Conservation (phyloP, 2,329 filamentous ascomycete genomes). For the Aspergillus glaucus region DNA sequence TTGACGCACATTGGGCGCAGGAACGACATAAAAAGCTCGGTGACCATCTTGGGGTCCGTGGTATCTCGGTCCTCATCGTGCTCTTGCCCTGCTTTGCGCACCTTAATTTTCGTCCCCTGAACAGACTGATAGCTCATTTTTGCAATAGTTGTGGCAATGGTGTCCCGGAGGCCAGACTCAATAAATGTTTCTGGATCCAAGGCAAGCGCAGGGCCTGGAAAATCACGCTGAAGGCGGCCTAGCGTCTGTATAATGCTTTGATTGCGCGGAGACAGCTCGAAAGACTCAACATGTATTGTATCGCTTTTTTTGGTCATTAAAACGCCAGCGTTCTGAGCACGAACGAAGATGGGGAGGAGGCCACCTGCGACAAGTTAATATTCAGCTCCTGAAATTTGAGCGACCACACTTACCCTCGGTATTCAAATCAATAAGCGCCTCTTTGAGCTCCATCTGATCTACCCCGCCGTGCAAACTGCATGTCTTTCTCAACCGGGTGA, state of each 20-base stretch:
- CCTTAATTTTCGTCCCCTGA: constrained; percentile 28
- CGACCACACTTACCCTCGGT: constrained; percentile 5
- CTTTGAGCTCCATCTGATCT: constrained; percentile 6
- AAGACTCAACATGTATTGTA: constrained; percentile 32
- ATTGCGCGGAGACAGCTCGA: constrained; percentile 43
- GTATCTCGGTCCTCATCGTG: constrained; percentile 46
- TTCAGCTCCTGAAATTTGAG: neutral
- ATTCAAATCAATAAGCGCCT: constrained; percentile 4
- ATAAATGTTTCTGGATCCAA: constrained; percentile 19
- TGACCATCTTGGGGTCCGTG: constrained; percentile 45
- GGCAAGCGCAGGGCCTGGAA: constrained; percentile 38
- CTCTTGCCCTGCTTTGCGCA: constrained; percentile 33
- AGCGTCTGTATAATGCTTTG: constrained; percentile 29
- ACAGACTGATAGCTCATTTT: constrained; percentile 32
- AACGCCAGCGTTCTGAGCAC: constrained; percentile 44
- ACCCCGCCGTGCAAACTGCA: constrained; percentile 8
- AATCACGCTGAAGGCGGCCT: constrained; percentile 39
- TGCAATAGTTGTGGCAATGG: constrained; percentile 26
- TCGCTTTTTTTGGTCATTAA: constrained; percentile 28
- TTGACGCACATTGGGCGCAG: constrained; percentile 35
- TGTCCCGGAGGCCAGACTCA: constrained; percentile 17
- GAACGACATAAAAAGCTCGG: constrained; percentile 45
- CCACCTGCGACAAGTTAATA: constrained; percentile 8
- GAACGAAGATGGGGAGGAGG: constrained; percentile 37
- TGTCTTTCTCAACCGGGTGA: constrained; percentile 9